A percentile compares a stretch with the other conserved stretches of the same genome.
Evolutionary conservation across 192 early-diverging fungal species (phyloP).

Genomic region (Rhizoclosmatium globosum): DNA sequence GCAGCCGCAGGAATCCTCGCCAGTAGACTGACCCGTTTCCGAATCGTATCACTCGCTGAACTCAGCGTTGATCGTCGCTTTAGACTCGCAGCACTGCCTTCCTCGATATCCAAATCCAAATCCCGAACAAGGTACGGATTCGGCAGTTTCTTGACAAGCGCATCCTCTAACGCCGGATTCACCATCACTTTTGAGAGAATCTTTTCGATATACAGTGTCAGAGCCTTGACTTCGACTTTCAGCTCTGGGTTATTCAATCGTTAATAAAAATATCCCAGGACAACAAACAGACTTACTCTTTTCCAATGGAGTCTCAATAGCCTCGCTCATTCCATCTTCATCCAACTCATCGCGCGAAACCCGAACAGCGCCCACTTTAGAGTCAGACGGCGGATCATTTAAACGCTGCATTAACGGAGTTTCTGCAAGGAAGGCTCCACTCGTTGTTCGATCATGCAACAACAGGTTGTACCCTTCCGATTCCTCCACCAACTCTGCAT

Average conservation of each 20-base stretch:
- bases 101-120: not conserved
- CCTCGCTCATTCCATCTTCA: not conserved
- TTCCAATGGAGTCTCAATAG: constrained; percentile 9
- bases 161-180: not conserved
- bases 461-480: not conserved
- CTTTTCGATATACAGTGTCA: constrained; percentile 29
- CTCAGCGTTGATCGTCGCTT: not conserved
- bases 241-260: not conserved
- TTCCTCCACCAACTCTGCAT: not conserved
- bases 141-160: not conserved
- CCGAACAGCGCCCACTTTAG: not conserved
- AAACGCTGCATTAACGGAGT: constrained; percentile 8
- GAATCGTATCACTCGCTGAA: not conserved
- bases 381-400: not conserved
- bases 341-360: not conserved
- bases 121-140: too few species aligned
- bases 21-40: not conserved
- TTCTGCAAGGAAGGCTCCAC: not conserved
- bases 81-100: not conserved
- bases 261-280: not conserved
- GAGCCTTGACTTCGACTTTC: constrained; percentile 50
- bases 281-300: constrained; percentile 12
- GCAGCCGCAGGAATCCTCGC: not conserved
- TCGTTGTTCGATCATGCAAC: constrained; percentile 6
- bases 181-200: constrained; percentile 21